Base-by-base conservation (phyloP, 225 moss, liverwort and hornwort species). In the Thuidium tamariscinum region DNA sequence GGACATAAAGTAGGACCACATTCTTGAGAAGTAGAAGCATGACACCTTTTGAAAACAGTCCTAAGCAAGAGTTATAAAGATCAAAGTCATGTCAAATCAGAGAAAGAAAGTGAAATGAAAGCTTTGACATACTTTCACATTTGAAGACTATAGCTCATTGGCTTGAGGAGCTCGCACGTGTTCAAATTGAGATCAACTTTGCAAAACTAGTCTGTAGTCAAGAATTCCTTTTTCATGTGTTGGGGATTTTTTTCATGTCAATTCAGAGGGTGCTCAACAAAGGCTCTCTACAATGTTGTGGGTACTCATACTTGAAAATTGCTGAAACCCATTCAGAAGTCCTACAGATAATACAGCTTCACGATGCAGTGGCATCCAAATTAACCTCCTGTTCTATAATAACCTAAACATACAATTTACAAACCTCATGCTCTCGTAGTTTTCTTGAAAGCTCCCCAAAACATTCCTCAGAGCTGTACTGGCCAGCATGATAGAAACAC, bases 401-500 rank as follows among this genome's bases (percentile, higher is more conserved):
- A 25, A 73, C 30, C 26, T 4, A 82, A 64, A 77, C 62, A 56
- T 42, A 5, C 13, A 64, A 51, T 44, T 56, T 51, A 81, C 80
- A 56, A 91, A 97, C 97, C 97, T 97, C 96, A 25, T 96, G 94
- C 85, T 93, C 91, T 56, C 91, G 86, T 5, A 97, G 91, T 81
- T 96, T 92, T 37, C 63, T 89, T 42, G 95, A 94, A 80, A 97
- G 96, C 88, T 94, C 93, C 49, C 89, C 84, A 80, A 97, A 97
- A 67, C 92, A 75, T 7, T 94, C 92, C 85, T 96, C 97, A 7
- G 94, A 95, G 56, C 80, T 93, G 83, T 97, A 97, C 90, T 97
- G 97, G 85, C 97, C 97, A 73, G 94, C 71, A 64, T 96, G 94
- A 86, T 97, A 97, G 82, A 94, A 97, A 91, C 96, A 96, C 51